A percentile compares a stretch with the other conserved stretches of the same genome.
These are phyloP conservation scores for Stentor coeruleus DNA, from an alignment of 73 alveolate species.

Conservation along the genomic window DNA sequence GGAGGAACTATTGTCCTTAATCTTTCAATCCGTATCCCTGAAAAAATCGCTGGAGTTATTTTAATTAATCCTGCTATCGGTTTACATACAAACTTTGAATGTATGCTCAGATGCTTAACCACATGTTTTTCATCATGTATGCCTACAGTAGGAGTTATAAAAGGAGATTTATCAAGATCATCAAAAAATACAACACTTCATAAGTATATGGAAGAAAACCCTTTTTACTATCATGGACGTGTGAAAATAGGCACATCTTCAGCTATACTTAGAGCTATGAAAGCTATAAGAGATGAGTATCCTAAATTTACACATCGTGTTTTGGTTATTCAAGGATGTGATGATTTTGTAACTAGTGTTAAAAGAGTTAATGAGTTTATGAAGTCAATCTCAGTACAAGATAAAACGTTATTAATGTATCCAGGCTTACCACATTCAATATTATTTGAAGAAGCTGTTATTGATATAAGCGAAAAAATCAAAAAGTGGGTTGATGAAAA, in stretches of 20 bases:
- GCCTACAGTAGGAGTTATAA: background rate
- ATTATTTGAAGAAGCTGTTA: background rate
- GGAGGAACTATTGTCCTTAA: slow-evolving; percentile 4
- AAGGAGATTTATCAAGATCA: background rate
- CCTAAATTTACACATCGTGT: background rate
- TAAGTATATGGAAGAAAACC: background rate
- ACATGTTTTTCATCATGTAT: background rate
- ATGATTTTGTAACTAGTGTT: background rate
- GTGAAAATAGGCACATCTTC: background rate
- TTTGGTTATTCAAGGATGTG: background rate
- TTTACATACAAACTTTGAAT: background rate
- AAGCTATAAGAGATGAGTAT: background rate
- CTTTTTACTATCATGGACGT: background rate
- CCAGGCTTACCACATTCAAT: background rate
- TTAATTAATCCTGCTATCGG: background rate
- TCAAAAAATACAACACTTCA: background rate
- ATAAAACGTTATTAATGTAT: background rate
- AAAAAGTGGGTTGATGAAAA: background rate
- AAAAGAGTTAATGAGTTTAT: background rate
- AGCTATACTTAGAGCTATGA: background rate
- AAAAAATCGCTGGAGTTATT: background rate
- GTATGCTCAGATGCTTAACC: background rate
- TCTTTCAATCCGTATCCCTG: slow-evolving; percentile 12
- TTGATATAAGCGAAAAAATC: background rate
- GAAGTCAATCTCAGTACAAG: background rate